Base-by-base conservation (phyloP, 257 asterid species). In the Vinca minor region DNA sequence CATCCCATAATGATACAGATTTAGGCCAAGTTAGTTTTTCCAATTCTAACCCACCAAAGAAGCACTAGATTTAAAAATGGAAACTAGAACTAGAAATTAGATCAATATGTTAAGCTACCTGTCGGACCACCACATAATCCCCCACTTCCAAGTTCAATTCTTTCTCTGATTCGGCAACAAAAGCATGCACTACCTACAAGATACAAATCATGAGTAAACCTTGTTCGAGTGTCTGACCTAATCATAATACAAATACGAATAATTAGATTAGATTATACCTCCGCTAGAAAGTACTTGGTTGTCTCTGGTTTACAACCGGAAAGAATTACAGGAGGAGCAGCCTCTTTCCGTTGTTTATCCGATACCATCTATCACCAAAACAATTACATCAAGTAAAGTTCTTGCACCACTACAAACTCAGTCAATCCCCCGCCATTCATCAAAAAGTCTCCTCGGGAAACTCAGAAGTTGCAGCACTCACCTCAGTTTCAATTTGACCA, bases 291-390 rank as follows among this genome's bases (percentile, higher is more conserved):
- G 75, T 84, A 92, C 79, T 85, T 85, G 0, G 91, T 89, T 76
- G 83, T 89, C 65, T 84, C 96, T 39, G 97, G 77, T 62, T 69
- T 62, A 66, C 61, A 79, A 74, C 62, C 69, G 32, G 82, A 71
- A 65, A 83, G 88, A 71, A 77, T 58, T 46, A 78, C 84, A 7
- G 97, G 97, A 63, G 98, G 97, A 78, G 93, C 89, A n/a, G 91
- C 95, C 79, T 89, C 98, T 84, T 87, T 93, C 71, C 94, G 79
- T 79, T 93, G 98, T 68, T 86, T 93, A 78, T 89, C 98, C 15
- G 97, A 87, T 69, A 93, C 96, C 74, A 93, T 74, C 98, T 93
- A 69, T 58, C 66, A 49, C 66, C 56, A 69, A 64, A 34, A 59
- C 44, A 34, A 52, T 44, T 62, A 66, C 21, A 35, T 53, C 56